Percentiles rank a stretch among this genome's conserved stretches.
These are phyloP conservation scores for Gilbertella persicaria DNA, from an alignment of 371 early-diverging fungal genomes.

Conservation along the genomic window DNA sequence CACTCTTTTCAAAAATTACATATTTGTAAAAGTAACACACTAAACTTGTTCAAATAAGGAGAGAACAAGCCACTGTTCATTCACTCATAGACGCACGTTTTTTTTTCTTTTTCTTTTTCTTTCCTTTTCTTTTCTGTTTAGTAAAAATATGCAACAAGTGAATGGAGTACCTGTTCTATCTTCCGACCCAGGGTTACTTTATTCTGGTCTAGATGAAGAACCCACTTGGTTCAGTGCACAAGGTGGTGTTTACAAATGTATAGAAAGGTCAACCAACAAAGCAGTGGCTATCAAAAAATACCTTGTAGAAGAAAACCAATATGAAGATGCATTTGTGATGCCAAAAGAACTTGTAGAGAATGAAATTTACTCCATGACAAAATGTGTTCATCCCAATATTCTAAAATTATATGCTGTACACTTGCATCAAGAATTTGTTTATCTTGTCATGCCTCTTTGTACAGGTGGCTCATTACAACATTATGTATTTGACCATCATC, in stretches of 20 bases:
- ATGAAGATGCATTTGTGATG: constrained; percentile 53
- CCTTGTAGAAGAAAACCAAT: constrained; percentile 42
- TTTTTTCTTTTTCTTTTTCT: not conserved
- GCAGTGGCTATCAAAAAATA: constrained; percentile 54
- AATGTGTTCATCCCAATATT: constrained; percentile 48
- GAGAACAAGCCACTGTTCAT: too few species aligned
- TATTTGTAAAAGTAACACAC: too few species aligned
- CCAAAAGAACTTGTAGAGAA: constrained; percentile 55
- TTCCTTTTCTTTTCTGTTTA: not conserved
- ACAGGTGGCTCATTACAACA: constrained; percentile 53
- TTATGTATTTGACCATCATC: constrained; percentile 50
- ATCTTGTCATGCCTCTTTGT: constrained; percentile 50
- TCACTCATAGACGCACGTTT: too few species aligned
- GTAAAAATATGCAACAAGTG: constrained; percentile 43
- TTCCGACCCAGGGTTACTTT: constrained; percentile 41
- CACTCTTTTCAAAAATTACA: too few species aligned
- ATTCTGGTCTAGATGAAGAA: constrained; percentile 40
- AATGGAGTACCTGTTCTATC: constrained; percentile 48
- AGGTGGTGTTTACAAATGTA: constrained; percentile 51
- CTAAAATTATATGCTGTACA: constrained; percentile 44
- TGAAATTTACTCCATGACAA: constrained; percentile 56
- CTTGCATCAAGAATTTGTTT: constrained; percentile 53
- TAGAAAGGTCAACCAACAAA: constrained; percentile 25
- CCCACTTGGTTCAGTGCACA: constrained; percentile 58
- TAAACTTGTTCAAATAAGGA: too few species aligned